These are phyloP conservation scores for Eucalyptus cloeziana DNA, from an alignment of 345 rosid species.

Conservation along the genomic window DNA sequence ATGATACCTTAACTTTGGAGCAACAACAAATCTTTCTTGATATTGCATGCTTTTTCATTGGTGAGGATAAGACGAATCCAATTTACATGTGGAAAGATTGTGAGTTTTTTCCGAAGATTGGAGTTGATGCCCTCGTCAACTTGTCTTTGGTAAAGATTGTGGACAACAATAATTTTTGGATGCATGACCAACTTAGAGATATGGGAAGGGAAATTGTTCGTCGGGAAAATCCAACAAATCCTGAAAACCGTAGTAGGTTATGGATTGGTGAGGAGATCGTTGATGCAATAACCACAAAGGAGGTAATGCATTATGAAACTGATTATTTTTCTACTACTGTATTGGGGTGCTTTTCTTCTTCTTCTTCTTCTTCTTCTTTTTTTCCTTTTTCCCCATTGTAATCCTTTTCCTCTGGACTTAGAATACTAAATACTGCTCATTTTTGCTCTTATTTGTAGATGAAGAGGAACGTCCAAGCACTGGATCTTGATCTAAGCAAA, in stretches of 20 bases:
- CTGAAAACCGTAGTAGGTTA: neutral
- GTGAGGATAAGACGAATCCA: no score
- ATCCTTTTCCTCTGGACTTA: no score
- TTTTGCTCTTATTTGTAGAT: neutral
- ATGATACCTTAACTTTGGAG: neutral
- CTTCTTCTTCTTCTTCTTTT: no score
- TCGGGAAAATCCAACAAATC: neutral
- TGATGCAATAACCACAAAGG: neutral
- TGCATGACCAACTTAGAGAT: neutral
- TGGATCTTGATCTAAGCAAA: neutral
- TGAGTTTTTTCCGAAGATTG: rapidly evolving
- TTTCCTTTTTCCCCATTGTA: no score
- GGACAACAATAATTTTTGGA: neutral
- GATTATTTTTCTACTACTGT: neutral
- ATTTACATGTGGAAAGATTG: no score
- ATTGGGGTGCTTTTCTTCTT: no score
- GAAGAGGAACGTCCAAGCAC: neutral
- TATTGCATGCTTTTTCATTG: no score
- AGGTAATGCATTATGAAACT: neutral
- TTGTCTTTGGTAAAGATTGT: neutral
- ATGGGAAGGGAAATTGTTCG: neutral
- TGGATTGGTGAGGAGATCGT: neutral
- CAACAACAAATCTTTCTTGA: neutral
- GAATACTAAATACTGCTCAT: no score
- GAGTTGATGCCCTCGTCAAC: no score